phyloP scores from a whole-genome alignment of 2,329 filamentous ascomycete species.

The Aspergillus ochraceus region DNA sequence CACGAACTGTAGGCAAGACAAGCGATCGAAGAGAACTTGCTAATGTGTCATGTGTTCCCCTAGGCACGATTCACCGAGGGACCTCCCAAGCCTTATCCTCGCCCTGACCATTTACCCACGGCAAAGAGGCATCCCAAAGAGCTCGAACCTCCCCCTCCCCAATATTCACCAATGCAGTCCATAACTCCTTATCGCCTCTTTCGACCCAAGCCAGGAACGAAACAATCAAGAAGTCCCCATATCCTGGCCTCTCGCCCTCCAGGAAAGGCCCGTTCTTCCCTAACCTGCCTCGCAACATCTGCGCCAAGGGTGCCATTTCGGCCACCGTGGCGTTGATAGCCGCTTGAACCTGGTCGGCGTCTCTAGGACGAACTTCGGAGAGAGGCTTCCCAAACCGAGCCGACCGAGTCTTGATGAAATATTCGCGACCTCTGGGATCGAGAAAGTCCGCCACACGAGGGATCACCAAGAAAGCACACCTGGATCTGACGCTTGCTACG shows the following conservation, averaged over 20 bases:
- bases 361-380: constrained; percentile 28
- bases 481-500: constrained; percentile 1
- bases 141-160: constrained; percentile 30
- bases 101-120: constrained; percentile 35
- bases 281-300: constrained; percentile 28
- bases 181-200: constrained; percentile 22
- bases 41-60: neutral
- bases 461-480: constrained; percentile 17
- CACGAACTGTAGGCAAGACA: neutral
- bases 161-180: constrained; percentile 22
- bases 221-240: constrained; percentile 31
- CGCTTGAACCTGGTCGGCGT: constrained; percentile 17
- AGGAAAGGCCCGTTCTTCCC: constrained; percentile 36
- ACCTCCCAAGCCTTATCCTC: constrained; percentile 35
- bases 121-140: constrained; percentile 31
- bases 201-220: constrained; percentile 28
- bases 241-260: constrained; percentile 32
- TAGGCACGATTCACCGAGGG: constrained; percentile 8
- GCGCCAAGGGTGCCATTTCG: constrained; percentile 20
- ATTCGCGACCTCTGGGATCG: constrained; percentile 30
- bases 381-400: constrained; percentile 29
- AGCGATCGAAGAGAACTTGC: neutral
- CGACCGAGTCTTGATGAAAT: constrained; percentile 31
- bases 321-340: constrained; percentile 20
- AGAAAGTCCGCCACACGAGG: constrained; percentile 25